These are phyloP conservation scores for Aurifilum marmelostoma DNA, from an alignment of 2,329 filamentous ascomycete species.

Conservation along the genomic window DNA sequence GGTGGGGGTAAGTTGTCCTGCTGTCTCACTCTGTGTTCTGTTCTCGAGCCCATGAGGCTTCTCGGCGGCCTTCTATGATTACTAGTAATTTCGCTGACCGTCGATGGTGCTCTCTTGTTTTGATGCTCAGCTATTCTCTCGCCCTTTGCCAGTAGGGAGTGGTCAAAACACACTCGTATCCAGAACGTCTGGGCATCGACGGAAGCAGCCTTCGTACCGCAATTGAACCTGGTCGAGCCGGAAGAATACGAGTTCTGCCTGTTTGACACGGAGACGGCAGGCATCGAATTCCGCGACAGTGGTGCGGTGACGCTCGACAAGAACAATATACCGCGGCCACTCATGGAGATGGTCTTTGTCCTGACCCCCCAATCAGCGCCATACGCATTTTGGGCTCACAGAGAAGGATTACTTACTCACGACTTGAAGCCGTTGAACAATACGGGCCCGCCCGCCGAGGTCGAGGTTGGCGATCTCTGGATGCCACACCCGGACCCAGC, in stretches of 20 bases:
- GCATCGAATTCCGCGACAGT: constrained; percentile 28
- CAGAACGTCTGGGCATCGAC: constrained; percentile 30
- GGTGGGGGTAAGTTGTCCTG: constrained; percentile 21
- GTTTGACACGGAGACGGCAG: constrained; percentile 30
- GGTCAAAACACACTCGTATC: constrained; percentile 21
- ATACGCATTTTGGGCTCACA: constrained; percentile 26
- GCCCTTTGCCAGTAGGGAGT: constrained; percentile 16
- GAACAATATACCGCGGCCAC: constrained; percentile 6
- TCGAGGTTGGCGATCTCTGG: constrained; percentile 31
- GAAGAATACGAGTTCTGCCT: constrained; percentile 30
- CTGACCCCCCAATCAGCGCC: constrained; percentile 25
- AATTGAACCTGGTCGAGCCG: constrained; percentile 20
- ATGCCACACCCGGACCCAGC: constrained; percentile 31
- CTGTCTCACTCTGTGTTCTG: background rate
- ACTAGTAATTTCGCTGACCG: too few species aligned
- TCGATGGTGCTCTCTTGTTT: too few species aligned
- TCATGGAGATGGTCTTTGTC: constrained; percentile 32
- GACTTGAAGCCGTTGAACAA: constrained; percentile 11
- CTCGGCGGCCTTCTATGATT: too few species aligned
- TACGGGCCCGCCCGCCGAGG: constrained; percentile 21
- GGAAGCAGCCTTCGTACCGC: constrained; percentile 26
- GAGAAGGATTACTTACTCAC: constrained; percentile 19
- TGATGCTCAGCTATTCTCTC: constrained; percentile 20
- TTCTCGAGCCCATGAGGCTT: too few species aligned
- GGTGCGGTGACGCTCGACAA: constrained; percentile 19